Base-by-base conservation (phyloP, 116 monocot genomes). In the Zostera marina region DNA sequence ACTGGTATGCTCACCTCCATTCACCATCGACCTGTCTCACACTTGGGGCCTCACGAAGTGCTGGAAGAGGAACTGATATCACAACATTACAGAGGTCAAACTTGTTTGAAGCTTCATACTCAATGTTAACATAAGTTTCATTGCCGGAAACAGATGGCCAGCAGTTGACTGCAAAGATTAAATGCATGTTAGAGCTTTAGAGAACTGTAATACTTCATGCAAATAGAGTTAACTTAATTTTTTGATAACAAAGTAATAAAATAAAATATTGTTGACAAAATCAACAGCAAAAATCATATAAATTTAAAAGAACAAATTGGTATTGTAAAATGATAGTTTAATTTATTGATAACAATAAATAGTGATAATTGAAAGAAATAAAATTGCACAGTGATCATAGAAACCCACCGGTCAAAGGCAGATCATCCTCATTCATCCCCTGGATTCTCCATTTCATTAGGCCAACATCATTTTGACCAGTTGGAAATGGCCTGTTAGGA, bases 401-500 rank as follows among this genome's bases (percentile, higher is more conserved):
- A 58, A 52, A 62, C 70, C 1, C 15, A 87, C 84, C 79, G 41
- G 84, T 79, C 66, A 88, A 73, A 56, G 92, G 92, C 64, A 92
- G 66, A 38, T 83, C 65, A 11, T 72, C 56, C 64, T 92, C 87
- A 59, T 93, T 75, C 84, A 87, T 68, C 38, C 81, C 79, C 71
- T 93, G 93, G 59, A 93, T 88, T 76, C 93, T 81, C 93, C 93
- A 93, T 61, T 88, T 93, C 84, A 93, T 75, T 26, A 93, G 66
- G 66, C 75, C 73, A 58, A 81, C 81, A 69, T 88, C 93, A 70
- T 88, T 84, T 73, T 93, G 93, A 58, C 93, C 93, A 44, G 71
- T 77, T 12, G 93, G 93, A 46, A 93, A 93, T 52, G 93, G 93
- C 41, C 84, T 76, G 63, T 88, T 93, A 39, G 84, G 79, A 66